phyloP scores from a whole-genome alignment of 805 yeast species.

The Hanseniaspora guilliermondii region DNA sequence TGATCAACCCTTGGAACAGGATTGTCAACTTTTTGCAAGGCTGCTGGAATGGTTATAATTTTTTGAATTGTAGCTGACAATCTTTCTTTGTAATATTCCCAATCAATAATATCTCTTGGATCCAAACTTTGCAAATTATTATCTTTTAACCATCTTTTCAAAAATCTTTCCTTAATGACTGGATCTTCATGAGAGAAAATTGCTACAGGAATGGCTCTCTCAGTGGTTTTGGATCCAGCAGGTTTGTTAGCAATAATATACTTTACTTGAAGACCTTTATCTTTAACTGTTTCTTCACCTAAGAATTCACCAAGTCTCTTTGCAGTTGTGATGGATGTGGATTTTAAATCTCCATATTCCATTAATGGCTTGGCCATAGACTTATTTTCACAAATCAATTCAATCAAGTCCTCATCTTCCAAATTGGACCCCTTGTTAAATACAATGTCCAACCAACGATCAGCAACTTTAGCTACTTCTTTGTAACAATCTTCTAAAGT shows the following conservation, averaged over 20 bases:
- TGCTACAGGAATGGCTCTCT: constrained; percentile 92
- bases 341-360: constrained; percentile 82
- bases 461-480: constrained; percentile 85
- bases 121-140: constrained; percentile 67
- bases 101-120: constrained; percentile 79
- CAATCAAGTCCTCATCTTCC: constrained; percentile 89
- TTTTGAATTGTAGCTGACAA: constrained; percentile 87
- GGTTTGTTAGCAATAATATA: constrained; percentile 83
- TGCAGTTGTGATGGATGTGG: constrained; percentile 93
- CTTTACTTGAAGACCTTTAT: constrained; percentile 89
- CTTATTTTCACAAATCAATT: constrained; percentile 88
- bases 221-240: constrained; percentile 77
- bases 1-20: constrained; percentile 92
- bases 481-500: constrained; percentile 68
- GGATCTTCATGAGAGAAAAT: constrained; percentile 71
- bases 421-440: constrained; percentile 76
- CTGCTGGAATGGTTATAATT: constrained; percentile 94
- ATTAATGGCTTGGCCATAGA: constrained; percentile 84
- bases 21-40: constrained; percentile 70
- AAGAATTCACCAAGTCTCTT: constrained; percentile 82
- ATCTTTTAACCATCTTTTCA: constrained; percentile 81
- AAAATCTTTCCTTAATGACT: constrained; percentile 52
- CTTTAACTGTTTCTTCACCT: constrained; percentile 93
- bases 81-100: constrained; percentile 86
- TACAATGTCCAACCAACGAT: constrained; percentile 88